These are phyloP conservation scores for Heracleum sosnowskyi DNA, from an alignment of 129 eudicot genomes.

Conservation along the genomic window DNA sequence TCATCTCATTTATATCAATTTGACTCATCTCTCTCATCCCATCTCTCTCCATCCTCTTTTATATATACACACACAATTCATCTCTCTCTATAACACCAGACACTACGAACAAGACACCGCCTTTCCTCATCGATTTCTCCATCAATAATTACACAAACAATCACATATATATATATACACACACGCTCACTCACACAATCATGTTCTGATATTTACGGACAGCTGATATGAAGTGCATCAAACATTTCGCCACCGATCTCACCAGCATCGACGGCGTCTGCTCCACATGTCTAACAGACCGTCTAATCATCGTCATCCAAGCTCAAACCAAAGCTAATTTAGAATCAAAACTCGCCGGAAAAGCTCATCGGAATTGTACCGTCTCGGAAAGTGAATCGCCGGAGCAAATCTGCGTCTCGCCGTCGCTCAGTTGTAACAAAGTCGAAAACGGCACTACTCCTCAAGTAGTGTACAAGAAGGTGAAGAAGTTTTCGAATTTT, in stretches of 20 bases:
- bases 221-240: slow-evolving; percentile 57
- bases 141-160: too few relatives aligned
- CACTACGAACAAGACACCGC: background rate
- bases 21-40: background rate
- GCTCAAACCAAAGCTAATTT: slow-evolving; percentile 30
- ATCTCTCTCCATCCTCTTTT: background rate
- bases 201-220: background rate
- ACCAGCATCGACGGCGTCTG: slow-evolving; percentile 68
- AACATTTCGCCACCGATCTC: slow-evolving; percentile 46
- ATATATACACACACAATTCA: background rate
- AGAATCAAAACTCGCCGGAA: slow-evolving; percentile 19
- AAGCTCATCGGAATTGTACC: background rate
- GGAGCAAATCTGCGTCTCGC: slow-evolving; percentile 32
- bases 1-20: background rate
- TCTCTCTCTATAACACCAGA: background rate
- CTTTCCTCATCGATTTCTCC: slow-evolving; percentile 2
- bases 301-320: slow-evolving; percentile 36
- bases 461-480: slow-evolving; percentile 25
- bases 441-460: slow-evolving; percentile 43
- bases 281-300: slow-evolving; percentile 69
- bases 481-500: slow-evolving; percentile 18
- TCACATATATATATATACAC: too few relatives aligned
- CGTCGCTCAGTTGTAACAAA: slow-evolving; percentile 33
- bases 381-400: background rate
- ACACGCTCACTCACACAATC: background rate